Evolutionary conservation across 768 basidiomycete genomes (phyloP), one percentile per base, ranked within the genome.

Genomic region (Psilocybe cyanescens): DNA sequence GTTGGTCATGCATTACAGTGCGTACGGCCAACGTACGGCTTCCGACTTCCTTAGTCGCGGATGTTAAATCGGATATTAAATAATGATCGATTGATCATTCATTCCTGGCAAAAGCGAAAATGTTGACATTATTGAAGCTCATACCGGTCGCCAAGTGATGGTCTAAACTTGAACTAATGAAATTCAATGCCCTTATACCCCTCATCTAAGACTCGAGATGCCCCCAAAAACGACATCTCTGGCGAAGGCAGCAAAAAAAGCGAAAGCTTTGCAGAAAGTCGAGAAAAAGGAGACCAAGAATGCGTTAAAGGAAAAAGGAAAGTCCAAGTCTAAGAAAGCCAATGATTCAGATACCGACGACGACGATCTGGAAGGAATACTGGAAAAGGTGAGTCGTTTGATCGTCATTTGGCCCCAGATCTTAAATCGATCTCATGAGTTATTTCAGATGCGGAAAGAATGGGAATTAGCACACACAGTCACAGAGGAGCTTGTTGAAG

Each of bases 401-500:
- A 30, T 2, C 17, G 5, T 45, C 3, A 4, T n/a, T 41, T 24
- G 24, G 24, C 24, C 24, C 24, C 2, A 24, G 50, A n/a, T 31
- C 24, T 8, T 65, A 31, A 33, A 35, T 39, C 17, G 14, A 12
- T 47, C 37, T 37, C 57, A 55, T 8, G 59, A 33, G 37, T 61
- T 68, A 66, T 65, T 84, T 81, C 87, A 91, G 89, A 87, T 91
- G 75, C 83, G 86, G 69, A 81, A 84, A 71, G 91, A 95, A 72
- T 94, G 92, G 92, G 92, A 95, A 68, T 83, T 83, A 33, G 83
- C 88, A 11, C 90, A 94, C 69, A 86, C 81, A 2, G 91, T 93
- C n/a, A 92, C 89, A 0, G 94, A 96, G 71, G 93, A 95, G 71
- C 77, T 91, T 1, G 90, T 89, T 0, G 85, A 89, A 68, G 91